Evolutionary conservation across 2,329 filamentous ascomycete genomes (phyloP), one percentile per base, ranked within the genome.

Genomic region (Trichoderma polysporum): DNA sequence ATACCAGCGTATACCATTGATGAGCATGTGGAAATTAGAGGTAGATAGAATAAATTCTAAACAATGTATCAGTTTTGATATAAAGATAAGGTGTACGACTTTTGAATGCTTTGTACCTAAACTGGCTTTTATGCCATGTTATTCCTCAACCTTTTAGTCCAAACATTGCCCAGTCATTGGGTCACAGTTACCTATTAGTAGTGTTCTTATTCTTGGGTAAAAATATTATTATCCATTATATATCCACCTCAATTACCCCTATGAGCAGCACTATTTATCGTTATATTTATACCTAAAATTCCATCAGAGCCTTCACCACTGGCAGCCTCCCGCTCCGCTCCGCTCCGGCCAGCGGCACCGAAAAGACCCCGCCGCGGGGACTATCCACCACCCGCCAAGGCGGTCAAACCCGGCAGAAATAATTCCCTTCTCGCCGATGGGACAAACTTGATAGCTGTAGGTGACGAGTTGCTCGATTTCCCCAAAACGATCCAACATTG

Each of bases 391-490:
- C 53, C 66, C 39, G 47, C 60, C 31, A 58, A 65, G 71, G 80
- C 79, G 80, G 80, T 81, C 63, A 69, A 8, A 0, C 0, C 0
- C 17, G 80, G 80, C 80, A 82, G 75, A 82, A 82, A 78, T 75
- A 74, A 76, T 72, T 67, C 69, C 29, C 19, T 25, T 39, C 27
- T 33, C 25, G 41, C n/a, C 27, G 17, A 27, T 27, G 12, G 41
- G 41, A 45, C 41, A 56, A 56, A 35, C 52, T 15, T 13, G 13
- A 31, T 27, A n/a, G 27, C 50, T n/a, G 50, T 12, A 25, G 25
- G 50, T 27, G 50, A 53, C 27, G 15, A 27, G 1, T n/a, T 33
- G 25, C 27, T 50, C 27, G n/a, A 31, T 19, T 45, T 54, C 33
- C 17, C 35, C 19, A 7, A 22, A 7, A 45, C n/a, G 22, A 19